phyloP scores from a whole-genome alignment of 2,329 filamentous ascomycete species.

The Colletotrichum sp. region DNA sequence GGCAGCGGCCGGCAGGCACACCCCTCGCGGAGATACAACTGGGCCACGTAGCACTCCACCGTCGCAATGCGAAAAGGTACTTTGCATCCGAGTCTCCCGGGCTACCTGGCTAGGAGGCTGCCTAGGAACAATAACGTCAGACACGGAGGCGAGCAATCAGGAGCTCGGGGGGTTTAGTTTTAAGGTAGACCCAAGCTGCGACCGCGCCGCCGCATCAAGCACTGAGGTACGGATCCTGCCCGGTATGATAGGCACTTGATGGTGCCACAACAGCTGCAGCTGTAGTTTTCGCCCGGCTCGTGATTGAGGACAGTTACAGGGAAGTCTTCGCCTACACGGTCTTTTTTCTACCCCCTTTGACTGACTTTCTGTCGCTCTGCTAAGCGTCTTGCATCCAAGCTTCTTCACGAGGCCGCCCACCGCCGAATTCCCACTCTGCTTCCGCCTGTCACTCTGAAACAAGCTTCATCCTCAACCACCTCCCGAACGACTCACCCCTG shows the following conservation, averaged over 20 bases:
- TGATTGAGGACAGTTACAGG: background rate
- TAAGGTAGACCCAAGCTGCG: background rate
- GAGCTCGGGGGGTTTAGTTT: background rate
- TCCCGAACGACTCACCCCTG: background rate
- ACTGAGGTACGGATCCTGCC: background rate
- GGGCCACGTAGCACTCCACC: background rate
- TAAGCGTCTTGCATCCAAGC: background rate
- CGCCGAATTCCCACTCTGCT: background rate
- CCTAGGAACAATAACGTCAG: background rate
- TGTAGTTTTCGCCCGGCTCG: background rate
- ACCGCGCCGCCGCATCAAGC: background rate
- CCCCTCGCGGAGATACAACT: background rate
- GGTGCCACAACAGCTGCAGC: background rate
- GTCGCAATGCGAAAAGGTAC: background rate
- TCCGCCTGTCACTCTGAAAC: conserved; percentile 14
- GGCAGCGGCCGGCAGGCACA: background rate
- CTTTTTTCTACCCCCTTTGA: background rate
- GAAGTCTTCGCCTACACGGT: background rate
- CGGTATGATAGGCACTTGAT: background rate
- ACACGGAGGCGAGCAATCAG: background rate
- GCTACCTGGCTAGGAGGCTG: background rate
- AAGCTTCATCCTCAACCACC: conserved; percentile 8
- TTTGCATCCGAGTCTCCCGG: background rate
- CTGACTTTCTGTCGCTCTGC: background rate
- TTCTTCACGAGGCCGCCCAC: background rate